These are phyloP conservation scores for Colletotrichum spaethianum DNA, from an alignment of 2,329 filamentous ascomycete genomes.

Conservation along the genomic window DNA sequence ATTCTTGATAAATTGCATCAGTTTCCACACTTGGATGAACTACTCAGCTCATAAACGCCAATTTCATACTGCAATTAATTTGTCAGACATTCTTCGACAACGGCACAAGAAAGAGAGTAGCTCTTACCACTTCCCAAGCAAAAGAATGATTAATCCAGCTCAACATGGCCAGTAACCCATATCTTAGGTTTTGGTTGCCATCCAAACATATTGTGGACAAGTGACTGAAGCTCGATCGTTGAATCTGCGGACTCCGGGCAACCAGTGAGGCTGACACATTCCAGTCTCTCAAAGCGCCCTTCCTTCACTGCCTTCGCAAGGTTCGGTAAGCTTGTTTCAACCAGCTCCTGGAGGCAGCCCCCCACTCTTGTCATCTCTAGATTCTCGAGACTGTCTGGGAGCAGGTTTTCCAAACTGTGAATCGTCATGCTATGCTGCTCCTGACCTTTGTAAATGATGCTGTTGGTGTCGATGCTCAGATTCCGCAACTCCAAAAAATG, in stretches of 20 bases:
- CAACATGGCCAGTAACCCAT: neutral
- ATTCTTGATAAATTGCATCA: neutral
- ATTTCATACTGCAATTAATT: neutral
- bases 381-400: neutral
- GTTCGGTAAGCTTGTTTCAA: neutral
- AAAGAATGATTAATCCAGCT: neutral
- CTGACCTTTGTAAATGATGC: neutral
- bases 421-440: neutral
- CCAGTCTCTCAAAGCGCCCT: neutral
- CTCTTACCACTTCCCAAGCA: neutral
- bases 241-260: neutral
- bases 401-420: neutral
- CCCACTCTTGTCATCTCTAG: neutral
- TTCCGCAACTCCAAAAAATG: neutral
- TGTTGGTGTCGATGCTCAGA: conserved; percentile 9
- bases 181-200: neutral
- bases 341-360: neutral
- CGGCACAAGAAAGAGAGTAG: neutral
- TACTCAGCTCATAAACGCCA: neutral
- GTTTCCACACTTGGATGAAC: neutral
- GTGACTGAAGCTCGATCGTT: neutral
- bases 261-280: neutral
- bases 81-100: no score
- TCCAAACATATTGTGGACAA: neutral
- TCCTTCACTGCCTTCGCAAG: neutral